Percentiles rank a stretch among this genome's conserved stretches.
Conservation (phyloP, 352 stramenopile species). For the Pythium sp. region DNA sequence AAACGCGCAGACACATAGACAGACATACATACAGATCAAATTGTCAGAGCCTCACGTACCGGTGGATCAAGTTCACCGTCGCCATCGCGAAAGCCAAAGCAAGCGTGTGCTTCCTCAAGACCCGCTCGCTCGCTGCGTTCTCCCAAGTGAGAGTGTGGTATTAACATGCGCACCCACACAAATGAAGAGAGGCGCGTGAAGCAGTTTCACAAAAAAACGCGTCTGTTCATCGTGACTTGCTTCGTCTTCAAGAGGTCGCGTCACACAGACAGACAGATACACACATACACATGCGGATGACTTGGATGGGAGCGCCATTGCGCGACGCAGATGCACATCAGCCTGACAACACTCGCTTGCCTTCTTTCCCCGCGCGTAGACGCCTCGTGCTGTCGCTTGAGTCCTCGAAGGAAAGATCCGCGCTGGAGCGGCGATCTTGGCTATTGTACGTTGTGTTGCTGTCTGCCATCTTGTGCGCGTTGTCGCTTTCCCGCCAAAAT, state of each 20-base stretch:
- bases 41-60: slow-evolving; percentile 15
- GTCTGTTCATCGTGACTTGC: neutral
- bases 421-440: too few relatives aligned
- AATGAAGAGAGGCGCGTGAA: neutral
- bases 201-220: neutral
- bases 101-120: neutral
- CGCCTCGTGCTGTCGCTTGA: neutral
- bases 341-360: too few relatives aligned
- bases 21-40: neutral
- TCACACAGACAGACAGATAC: neutral
- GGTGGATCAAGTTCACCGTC: slow-evolving; percentile 42
- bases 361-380: too few relatives aligned
- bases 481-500: neutral
- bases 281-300: too few relatives aligned
- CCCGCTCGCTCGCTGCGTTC: neutral
- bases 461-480: too few relatives aligned
- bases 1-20: neutral
- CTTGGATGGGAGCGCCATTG: neutral
- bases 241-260: neutral
- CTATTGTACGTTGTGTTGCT: too few relatives aligned
- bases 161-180: neutral
- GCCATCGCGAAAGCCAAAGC: slow-evolving; percentile 21
- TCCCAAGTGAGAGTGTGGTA: neutral
- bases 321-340: neutral
- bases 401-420: neutral